A percentile compares a stretch with the other conserved stretches of the same genome.
These are phyloP conservation scores for Orbilia ellipsospora DNA, from an alignment of 2,329 filamentous ascomycete species.

Conservation along the genomic window DNA sequence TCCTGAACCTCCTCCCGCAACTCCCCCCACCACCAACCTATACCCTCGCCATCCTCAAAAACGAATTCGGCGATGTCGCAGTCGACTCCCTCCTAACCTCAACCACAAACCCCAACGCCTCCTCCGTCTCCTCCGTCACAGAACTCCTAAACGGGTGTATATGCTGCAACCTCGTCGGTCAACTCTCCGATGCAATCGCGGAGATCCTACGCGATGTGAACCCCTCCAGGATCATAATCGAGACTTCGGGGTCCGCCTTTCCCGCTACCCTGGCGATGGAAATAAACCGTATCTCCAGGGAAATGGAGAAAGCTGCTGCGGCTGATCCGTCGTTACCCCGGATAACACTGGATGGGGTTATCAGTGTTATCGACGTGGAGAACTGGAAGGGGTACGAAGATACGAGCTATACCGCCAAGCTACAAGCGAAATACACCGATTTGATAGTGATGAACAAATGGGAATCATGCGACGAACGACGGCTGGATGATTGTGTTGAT, in stretches of 20 bases:
- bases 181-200: constrained; percentile 81
- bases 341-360: constrained; percentile 85
- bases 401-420: constrained; percentile 85
- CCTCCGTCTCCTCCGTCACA: constrained; percentile 85
- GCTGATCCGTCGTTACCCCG: constrained; percentile 61
- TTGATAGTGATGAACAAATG: constrained; percentile 93
- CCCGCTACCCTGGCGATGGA: constrained; percentile 91
- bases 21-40: constrained; percentile 79
- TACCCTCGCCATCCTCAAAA: constrained; percentile 93
- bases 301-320: constrained; percentile 66
- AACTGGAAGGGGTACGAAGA: constrained; percentile 95
- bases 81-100: constrained; percentile 88
- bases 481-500: constrained; percentile 75
- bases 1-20: constrained; percentile 93
- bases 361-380: constrained; percentile 91
- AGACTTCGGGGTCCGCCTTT: constrained; percentile 89
- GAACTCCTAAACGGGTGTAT: constrained; percentile 92
- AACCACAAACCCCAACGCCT: constrained; percentile 66
- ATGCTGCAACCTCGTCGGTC: constrained; percentile 97
- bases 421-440: constrained; percentile 91
- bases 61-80: constrained; percentile 95
- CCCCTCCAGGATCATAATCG: constrained; percentile 90
- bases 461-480: constrained; percentile 78
- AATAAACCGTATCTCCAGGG: constrained; percentile 80
- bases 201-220: constrained; percentile 70